Evolutionary conservation across 495 filamentous ascomycete species (phyloP).

Genomic region (Xylaria acuta): DNA sequence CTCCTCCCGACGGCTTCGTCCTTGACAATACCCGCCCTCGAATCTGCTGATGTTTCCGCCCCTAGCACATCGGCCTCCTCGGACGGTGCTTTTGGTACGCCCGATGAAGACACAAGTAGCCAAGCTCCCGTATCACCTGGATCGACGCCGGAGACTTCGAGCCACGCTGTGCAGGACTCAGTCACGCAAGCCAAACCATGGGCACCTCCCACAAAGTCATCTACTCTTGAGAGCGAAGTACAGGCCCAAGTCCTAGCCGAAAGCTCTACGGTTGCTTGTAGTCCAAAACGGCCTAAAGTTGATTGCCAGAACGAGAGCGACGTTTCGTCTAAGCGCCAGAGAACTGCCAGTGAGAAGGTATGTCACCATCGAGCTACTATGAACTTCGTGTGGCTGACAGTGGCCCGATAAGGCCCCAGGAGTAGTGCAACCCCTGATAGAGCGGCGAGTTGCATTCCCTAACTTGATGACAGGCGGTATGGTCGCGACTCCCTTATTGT

Average conservation of each 20-base stretch:
- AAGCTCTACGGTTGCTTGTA: slow-evolving; percentile 13
- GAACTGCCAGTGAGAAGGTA: slow-evolving; percentile 30
- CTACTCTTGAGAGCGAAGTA: slow-evolving; percentile 25
- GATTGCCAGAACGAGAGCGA: slow-evolving; percentile 18
- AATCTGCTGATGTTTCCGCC: slow-evolving; percentile 28
- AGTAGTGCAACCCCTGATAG: not conserved
- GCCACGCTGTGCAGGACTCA: not conserved
- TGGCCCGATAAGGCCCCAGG: not conserved
- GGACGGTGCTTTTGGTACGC: not conserved
- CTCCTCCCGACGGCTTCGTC: slow-evolving; percentile 37
- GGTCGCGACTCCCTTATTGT: not conserved
- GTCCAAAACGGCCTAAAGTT: slow-evolving; percentile 26
- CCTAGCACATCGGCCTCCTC: not conserved
- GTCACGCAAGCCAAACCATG: not conserved
- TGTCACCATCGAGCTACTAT: not conserved
- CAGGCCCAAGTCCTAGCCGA: slow-evolving; percentile 29
- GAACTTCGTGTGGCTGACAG: not conserved
- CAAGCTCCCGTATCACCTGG: not conserved
- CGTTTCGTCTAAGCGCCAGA: slow-evolving; percentile 31
- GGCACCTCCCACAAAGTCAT: not conserved
- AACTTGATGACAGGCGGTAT: slow-evolving; percentile 22
- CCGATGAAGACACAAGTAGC: not conserved
- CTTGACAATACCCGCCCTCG: slow-evolving; percentile 28
- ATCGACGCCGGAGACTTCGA: not conserved
- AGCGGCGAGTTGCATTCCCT: slow-evolving; percentile 20